phyloP scores from a whole-genome alignment of 805 yeast genomes.

The Candida ponderosae region DNA sequence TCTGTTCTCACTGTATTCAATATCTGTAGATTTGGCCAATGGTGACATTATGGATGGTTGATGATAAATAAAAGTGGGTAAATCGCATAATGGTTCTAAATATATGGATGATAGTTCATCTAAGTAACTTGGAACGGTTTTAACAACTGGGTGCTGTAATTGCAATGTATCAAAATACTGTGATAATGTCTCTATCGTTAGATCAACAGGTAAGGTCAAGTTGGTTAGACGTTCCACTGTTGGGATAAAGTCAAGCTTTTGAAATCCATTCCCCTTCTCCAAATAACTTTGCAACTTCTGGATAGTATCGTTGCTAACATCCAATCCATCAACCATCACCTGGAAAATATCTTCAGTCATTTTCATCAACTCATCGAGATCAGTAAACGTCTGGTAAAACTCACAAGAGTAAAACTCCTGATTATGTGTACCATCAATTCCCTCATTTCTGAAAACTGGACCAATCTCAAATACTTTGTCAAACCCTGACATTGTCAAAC shows the following conservation, averaged over 20 bases:
- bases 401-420: conserved; percentile 93
- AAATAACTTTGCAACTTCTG: too few species aligned
- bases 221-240: conserved; percentile 53
- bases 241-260: conserved; percentile 56
- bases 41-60: conserved; percentile 88
- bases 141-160: conserved; percentile 25
- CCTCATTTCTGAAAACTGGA: conserved; percentile 81
- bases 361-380: conserved; percentile 56
- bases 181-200: conserved; percentile 33
- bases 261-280: conserved; percentile 18
- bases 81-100: conserved; percentile 55
- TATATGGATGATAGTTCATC: conserved; percentile 54
- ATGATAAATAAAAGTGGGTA: conserved; percentile 70
- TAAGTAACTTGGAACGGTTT: conserved; percentile 51
- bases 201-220: conserved; percentile 33
- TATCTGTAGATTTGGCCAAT: conserved; percentile 58
- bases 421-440: conserved; percentile 86
- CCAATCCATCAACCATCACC: conserved; percentile 27
- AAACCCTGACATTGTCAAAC: conserved; percentile 75
- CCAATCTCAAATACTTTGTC: conserved; percentile 87
- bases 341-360: conserved; percentile 53
- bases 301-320: not conserved
- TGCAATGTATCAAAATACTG: conserved; percentile 25
- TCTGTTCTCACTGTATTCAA: conserved; percentile 22
- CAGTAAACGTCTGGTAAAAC: conserved; percentile 69